Conservation (phyloP, 1,284 basidiomycete species). For the Marasmius oreades region DNA sequence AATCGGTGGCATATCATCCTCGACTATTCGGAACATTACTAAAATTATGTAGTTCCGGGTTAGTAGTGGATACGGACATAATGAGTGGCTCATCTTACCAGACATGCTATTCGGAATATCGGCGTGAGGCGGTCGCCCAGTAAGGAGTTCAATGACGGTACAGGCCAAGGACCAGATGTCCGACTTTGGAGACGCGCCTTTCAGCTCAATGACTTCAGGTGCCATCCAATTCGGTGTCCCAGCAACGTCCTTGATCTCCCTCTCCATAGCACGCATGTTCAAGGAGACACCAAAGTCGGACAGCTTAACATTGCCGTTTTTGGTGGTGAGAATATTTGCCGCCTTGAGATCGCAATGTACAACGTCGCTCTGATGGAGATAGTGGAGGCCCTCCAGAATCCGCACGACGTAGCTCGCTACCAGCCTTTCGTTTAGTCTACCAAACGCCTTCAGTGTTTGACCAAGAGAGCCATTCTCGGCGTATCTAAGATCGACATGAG, state of each 20-base stretch:
- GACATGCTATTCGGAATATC: slow-evolving; percentile 86
- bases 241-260: slow-evolving; percentile 83
- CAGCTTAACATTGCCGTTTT: slow-evolving; percentile 95
- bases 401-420: slow-evolving; percentile 90
- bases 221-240: slow-evolving; percentile 99
- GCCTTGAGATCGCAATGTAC: slow-evolving; percentile 96
- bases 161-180: slow-evolving; percentile 94
- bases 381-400: slow-evolving; percentile 89
- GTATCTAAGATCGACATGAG: slow-evolving; percentile 51
- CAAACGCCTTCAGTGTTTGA: slow-evolving; percentile 88
- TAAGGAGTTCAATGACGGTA: slow-evolving; percentile 90
- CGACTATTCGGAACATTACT: slow-evolving; percentile 97
- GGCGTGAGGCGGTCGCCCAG: slow-evolving; percentile 87
- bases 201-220: slow-evolving; percentile 89
- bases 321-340: slow-evolving; percentile 97
- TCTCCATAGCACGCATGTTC: slow-evolving; percentile 92
- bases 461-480: slow-evolving; percentile 93
- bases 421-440: slow-evolving; percentile 85
- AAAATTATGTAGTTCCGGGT: slow-evolving; percentile 4
- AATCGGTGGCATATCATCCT: slow-evolving; percentile 84
- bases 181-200: slow-evolving; percentile 70
- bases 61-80: slow-evolving; percentile 2
- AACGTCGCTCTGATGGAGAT: slow-evolving; percentile 80
- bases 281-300: slow-evolving; percentile 99
- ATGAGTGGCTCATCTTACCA: slow-evolving; percentile 41